Evolutionary conservation across 768 basidiomycete genomes (phyloP).

Genomic region (Candolleomyces aberdarensis): DNA sequence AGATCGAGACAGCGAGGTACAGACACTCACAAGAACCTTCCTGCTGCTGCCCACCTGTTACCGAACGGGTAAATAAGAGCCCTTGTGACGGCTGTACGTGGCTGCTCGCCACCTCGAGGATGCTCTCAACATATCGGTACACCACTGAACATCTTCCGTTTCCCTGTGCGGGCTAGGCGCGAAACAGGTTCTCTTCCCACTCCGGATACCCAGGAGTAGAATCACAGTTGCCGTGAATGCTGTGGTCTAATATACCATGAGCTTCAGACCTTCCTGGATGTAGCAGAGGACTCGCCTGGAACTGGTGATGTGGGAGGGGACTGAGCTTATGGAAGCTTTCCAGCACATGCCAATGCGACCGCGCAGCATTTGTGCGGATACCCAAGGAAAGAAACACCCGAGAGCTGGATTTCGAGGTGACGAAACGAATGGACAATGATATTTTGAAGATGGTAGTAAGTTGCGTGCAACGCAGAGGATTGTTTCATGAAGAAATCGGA

Average conservation of each 20-base stretch:
- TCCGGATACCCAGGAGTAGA: conserved; percentile 67
- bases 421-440: conserved; percentile 77
- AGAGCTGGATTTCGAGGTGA: conserved; percentile 46
- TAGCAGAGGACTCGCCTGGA: conserved; percentile 29
- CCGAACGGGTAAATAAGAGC: neutral
- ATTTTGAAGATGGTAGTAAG: conserved; percentile 58
- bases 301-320: conserved; percentile 27
- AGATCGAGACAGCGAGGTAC: neutral
- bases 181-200: conserved; percentile 45
- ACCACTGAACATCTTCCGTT: conserved; percentile 58
- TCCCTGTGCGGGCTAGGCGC: conserved; percentile 47
- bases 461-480: conserved; percentile 50
- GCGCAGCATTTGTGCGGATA: conserved; percentile 83
- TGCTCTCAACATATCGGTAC: conserved; percentile 47
- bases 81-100: too few relatives aligned
- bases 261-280: neutral
- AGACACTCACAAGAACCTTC: conserved; percentile 33
- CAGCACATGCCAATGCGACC: conserved; percentile 69
- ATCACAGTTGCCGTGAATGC: conserved; percentile 46
- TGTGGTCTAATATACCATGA: conserved; percentile 20
- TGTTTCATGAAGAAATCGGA: conserved; percentile 47
- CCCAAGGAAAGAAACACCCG: conserved; percentile 59
- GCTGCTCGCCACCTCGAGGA: conserved; percentile 36
- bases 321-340: conserved; percentile 44
- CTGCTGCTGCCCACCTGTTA: conserved; percentile 39